Base-by-base conservation (phyloP, 768 basidiomycete genomes). In the Lactifluus subvellereus region DNA sequence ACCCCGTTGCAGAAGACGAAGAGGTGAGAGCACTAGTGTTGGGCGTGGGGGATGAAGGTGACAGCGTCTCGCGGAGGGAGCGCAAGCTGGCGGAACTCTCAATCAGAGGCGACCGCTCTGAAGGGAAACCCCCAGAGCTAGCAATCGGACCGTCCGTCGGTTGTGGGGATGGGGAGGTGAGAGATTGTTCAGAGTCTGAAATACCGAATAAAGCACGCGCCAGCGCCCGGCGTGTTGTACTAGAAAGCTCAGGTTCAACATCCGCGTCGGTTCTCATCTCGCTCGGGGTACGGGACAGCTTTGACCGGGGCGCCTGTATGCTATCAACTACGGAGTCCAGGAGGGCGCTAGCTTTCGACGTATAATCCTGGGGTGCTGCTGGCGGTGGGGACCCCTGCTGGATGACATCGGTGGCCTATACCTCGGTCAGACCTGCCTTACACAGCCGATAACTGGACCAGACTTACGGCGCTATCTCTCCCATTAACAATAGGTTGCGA, bases 401-500 rank as follows among this genome's bases (percentile, higher is more conserved):
- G 18, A 81, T 79, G 54, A 86, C 83, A 69, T 85, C 89, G 38
- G 79, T 78, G 53, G 83, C 77, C 88, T 89, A 59, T 11, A 37
- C 38, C 40, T 13, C 13, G 49, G 38, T 62, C 20, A 59, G 60
- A 33, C 40, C 22, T 54, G 37, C n/a, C 4, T 5, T 32, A 33
- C 16, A 59, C 7, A 42, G 37, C 11, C 20, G n/a, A 33, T 42
- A 18, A 52, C 10, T 30, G 6, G 33, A 47, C 16, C 58, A 38
- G 13, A 70, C 76, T 51, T 64, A 81, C 80, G 58, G 71, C 61
- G 64, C 66, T 73, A 13, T 77, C 84, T 47, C 81, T 78, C n/a
- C 80, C 82, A 58, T 76, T 80, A 69, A 84, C 87, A 69, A 84
- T 87, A 11, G 89, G 88, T 73, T 91, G 89, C n/a, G 90, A 89